Evolutionary conservation across 495 filamentous ascomycete species (phyloP).

Genomic region (Penicillium tannophilum): DNA sequence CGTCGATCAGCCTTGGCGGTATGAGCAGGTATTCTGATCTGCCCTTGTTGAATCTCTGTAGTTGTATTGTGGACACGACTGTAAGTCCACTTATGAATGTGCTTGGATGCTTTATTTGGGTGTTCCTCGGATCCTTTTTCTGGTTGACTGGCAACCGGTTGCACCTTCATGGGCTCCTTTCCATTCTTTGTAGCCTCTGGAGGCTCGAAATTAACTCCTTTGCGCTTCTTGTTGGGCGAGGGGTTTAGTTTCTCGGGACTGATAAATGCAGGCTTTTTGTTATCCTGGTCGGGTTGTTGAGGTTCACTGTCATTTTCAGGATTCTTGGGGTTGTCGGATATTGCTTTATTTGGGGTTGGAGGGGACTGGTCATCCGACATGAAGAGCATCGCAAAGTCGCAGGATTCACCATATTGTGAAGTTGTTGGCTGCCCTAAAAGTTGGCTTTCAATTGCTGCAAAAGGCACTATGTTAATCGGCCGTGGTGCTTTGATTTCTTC

Average conservation of each 20-base stretch:
- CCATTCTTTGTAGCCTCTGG: background rate
- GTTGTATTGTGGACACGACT: conserved; percentile 23
- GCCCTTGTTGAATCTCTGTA: conserved; percentile 12
- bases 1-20: conserved; percentile 11
- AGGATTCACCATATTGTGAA: conserved; percentile 24
- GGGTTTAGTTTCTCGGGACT: background rate
- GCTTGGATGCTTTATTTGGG: conserved; percentile 20
- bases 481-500: background rate
- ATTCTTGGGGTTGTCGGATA: background rate
- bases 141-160: background rate
- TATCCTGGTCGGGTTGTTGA: background rate
- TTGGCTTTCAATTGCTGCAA: conserved; percentile 12
- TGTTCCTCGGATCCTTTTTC: conserved; percentile 1
- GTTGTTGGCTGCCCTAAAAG: background rate
- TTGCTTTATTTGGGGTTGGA: conserved; percentile 6
- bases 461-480: conserved; percentile 14
- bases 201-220: conserved; percentile 3
- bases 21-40: background rate
- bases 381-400: conserved; percentile 37
- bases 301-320: background rate
- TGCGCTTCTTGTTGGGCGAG: conserved; percentile 3
- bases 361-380: conserved; percentile 23
- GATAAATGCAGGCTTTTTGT: background rate
- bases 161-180: background rate
- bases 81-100: conserved; percentile 28